These are phyloP conservation scores for Colletotrichum navitas DNA, from an alignment of 2,329 filamentous ascomycete species.

Conservation along the genomic window DNA sequence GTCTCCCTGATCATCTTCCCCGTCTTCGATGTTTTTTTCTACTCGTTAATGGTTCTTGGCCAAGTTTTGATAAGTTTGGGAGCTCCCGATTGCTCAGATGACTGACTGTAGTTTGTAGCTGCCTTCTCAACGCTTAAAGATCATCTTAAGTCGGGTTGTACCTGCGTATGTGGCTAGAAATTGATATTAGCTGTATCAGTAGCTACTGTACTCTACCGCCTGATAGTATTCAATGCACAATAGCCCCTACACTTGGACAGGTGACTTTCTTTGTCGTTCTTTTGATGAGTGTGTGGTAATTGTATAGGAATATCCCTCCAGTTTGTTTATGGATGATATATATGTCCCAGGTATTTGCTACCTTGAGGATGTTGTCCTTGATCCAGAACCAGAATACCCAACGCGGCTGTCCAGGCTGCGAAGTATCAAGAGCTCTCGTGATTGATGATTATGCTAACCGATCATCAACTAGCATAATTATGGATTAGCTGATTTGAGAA, in stretches of 20 bases:
- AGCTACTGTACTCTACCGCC: not conserved
- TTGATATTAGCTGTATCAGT: not conserved
- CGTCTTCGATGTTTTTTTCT: not conserved
- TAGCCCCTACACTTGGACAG: not conserved
- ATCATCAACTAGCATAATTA: rapidly evolving
- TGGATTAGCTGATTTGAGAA: not conserved
- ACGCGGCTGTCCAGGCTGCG: not conserved
- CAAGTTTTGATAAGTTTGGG: not conserved
- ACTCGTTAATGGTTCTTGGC: not conserved
- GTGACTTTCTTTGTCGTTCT: not conserved
- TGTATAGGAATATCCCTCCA: not conserved
- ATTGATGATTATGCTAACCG: no score
- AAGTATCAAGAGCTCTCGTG: not conserved
- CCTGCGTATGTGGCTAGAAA: no score
- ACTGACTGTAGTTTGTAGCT: no score
- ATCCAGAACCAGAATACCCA: not conserved
- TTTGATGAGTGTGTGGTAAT: no score
- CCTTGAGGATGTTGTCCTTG: not conserved
- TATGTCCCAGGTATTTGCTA: not conserved
- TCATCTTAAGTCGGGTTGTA: not conserved
- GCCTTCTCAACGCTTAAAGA: not conserved
- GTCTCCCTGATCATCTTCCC: not conserved
- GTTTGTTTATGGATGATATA: not conserved
- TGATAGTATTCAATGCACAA: not conserved
- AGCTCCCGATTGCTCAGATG: no score